A percentile compares a stretch with the other conserved stretches of the same genome.
Conservation (phyloP, 2,329 filamentous ascomycete genomes). For the Beauveria bassiana region DNA sequence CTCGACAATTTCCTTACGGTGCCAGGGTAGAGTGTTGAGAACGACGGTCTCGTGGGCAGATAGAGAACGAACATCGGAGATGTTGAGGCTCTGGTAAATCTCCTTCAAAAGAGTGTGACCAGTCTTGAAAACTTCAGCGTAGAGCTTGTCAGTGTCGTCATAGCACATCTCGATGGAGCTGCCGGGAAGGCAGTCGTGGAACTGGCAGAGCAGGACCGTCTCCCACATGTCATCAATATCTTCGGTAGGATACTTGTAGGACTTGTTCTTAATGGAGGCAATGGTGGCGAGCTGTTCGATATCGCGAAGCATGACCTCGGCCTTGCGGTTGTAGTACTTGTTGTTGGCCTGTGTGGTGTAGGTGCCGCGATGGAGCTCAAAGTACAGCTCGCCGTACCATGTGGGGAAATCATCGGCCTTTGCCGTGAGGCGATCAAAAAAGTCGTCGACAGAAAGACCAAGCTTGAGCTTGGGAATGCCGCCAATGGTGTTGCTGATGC, state of each 20-base stretch:
- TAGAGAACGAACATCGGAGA: slow-evolving; percentile 37
- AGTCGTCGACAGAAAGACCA: slow-evolving; percentile 85
- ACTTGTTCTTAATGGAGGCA: slow-evolving; percentile 63
- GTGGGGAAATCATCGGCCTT: slow-evolving; percentile 76
- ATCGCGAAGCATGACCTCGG: slow-evolving; percentile 78
- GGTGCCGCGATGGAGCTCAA: slow-evolving; percentile 92
- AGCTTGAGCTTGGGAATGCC: slow-evolving; percentile 76
- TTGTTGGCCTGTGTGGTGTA: slow-evolving; percentile 98
- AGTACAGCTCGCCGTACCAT: slow-evolving; percentile 97
- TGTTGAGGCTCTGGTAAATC: slow-evolving; percentile 59
- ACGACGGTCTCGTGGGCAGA: slow-evolving; percentile 47
- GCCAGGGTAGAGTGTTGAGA: slow-evolving; percentile 84
- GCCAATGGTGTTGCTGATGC: slow-evolving; percentile 80
- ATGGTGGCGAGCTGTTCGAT: slow-evolving; percentile 83
- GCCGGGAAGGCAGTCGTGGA: slow-evolving; percentile 93
- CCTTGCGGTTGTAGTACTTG: slow-evolving; percentile 84
- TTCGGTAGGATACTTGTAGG: slow-evolving; percentile 86
- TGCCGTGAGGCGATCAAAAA: slow-evolving; percentile 78
- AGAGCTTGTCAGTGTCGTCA: slow-evolving; percentile 86
- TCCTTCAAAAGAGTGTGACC: slow-evolving; percentile 66
- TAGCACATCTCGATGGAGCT: slow-evolving; percentile 98
- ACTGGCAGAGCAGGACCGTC: slow-evolving; percentile 82
- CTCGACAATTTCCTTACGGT: slow-evolving; percentile 64
- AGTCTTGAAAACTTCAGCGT: slow-evolving; percentile 71
- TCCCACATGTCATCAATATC: slow-evolving; percentile 98